Base-by-base conservation (phyloP, 108 stramenopile genomes). In the Cafeteria roenbergensis region DNA sequence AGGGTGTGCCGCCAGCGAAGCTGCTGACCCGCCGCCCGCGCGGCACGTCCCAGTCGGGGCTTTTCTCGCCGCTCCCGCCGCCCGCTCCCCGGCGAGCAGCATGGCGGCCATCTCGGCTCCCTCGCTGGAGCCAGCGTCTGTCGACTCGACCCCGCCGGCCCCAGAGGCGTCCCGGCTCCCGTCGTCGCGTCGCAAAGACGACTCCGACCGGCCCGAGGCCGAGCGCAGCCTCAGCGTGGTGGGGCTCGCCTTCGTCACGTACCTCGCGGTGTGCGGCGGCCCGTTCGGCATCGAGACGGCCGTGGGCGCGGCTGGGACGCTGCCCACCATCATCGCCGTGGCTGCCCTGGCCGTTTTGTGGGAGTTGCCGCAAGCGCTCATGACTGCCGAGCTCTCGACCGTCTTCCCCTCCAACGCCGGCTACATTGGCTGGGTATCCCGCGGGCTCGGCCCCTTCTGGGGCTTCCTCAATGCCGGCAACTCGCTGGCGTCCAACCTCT, bases 251-350 rank as follows among this genome's bases (percentile, higher is more conserved):
- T 28, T 28, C 2, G 17, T 61, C 2, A 27, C 59, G 29, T 61
- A n/a, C 37, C 2, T 61, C 22, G 22, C 59, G 22, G 30, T 61
- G 20, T 61, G 59, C n/a, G 59, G 17, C 17, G 59, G 59, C 2
- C 59, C 59, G n/a, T 61, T 26, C 37, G 59, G 59, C 24, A 61
- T 61, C 59, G 59, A 61, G 59, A 21, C 8, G 21, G 59, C 59
- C 2, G 59, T 61, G 24, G 29, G 2, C 20, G 59, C 59, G 2
- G 22, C 59, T n/a, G 59, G 59, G 2, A 8, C 59, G 8, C 22
- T 12, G 22, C 34, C 37, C 22, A 22, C 24, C 29, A 2, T 32
- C 30, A 1, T 28, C 21, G 59, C 22, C 30, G 36, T 61, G 2
- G n/a, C 30, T 27, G 22, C n/a, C 21, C 36, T 38, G 22, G 59